phyloP scores from a whole-genome alignment of 1,284 basidiomycete species.

The Trichosporon inkin region DNA sequence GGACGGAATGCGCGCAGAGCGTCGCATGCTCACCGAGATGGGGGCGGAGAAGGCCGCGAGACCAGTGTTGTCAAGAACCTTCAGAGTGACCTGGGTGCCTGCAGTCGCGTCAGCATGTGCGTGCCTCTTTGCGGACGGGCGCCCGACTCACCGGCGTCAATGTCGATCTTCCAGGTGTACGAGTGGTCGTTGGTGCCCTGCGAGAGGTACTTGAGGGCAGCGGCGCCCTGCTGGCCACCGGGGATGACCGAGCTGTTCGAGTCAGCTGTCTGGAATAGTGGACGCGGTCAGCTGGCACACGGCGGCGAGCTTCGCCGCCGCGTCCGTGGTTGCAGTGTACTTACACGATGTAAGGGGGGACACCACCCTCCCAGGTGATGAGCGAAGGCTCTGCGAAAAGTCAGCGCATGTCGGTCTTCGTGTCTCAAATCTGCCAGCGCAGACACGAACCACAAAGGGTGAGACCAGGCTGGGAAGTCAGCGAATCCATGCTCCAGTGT shows the following conservation, averaged over 20 bases:
- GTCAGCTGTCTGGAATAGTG: background rate
- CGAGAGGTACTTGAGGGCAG: constrained; percentile 32
- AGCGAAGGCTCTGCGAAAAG: constrained; percentile 33
- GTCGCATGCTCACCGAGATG: constrained; percentile 27
- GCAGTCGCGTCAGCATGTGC: constrained; percentile 10
- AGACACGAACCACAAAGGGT: constrained; percentile 2
- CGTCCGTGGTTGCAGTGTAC: constrained; percentile 18
- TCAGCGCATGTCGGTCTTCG: constrained; percentile 6
- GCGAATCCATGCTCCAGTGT: background rate
- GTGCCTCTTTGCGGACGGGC: background rate
- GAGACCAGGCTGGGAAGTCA: constrained; percentile 3
- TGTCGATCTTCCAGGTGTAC: constrained; percentile 43
- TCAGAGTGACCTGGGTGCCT: constrained; percentile 38
- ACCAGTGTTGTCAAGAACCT: constrained; percentile 39
- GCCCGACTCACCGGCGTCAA: constrained; percentile 17
- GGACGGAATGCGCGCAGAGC: background rate
- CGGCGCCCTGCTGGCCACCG: constrained; percentile 35
- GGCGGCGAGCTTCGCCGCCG: background rate
- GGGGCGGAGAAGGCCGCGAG: constrained; percentile 35
- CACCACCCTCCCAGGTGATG: constrained; percentile 36
- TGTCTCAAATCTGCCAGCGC: background rate
- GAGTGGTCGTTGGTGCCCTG: constrained; percentile 24
- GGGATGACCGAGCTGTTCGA: constrained; percentile 39
- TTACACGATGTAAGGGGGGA: constrained; percentile 44
- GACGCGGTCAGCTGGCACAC: background rate